Percentiles rank a stretch among this genome's conserved stretches.
phyloP scores from a whole-genome alignment of 2,329 filamentous ascomycete genomes.

The Penicillium sp. region DNA sequence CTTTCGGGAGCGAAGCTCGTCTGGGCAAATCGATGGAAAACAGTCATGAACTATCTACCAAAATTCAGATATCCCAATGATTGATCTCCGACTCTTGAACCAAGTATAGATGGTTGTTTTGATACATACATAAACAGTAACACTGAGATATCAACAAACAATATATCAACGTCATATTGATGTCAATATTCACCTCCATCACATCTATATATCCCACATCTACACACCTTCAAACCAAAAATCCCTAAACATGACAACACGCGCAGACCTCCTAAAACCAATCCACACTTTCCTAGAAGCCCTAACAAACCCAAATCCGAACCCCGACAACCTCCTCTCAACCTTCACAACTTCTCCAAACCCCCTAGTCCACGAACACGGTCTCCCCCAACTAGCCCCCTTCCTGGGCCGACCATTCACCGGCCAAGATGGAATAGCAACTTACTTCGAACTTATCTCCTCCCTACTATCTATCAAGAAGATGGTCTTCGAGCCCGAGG shows the following conservation, averaged over 20 bases:
- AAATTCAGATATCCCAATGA: slow-evolving; percentile 2
- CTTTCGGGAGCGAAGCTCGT: neutral
- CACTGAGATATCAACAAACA: neutral
- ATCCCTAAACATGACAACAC: slow-evolving; percentile 12
- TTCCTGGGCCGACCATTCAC: slow-evolving; percentile 45
- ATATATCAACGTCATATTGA: slow-evolving; percentile 21
- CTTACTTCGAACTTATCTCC: slow-evolving; percentile 39
- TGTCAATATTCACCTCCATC: slow-evolving; percentile 10
- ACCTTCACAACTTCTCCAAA: slow-evolving; percentile 34
- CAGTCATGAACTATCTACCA: slow-evolving; percentile 1
- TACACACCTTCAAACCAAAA: neutral
- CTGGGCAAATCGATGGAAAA: neutral
- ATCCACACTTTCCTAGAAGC: slow-evolving; percentile 31
- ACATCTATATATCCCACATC: neutral
- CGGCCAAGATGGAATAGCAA: slow-evolving; percentile 33
- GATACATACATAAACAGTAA: neutral
- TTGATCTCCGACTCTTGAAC: neutral
- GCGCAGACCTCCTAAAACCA: slow-evolving; percentile 24
- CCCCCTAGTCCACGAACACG: slow-evolving; percentile 39
- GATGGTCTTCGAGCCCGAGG: slow-evolving; percentile 38
- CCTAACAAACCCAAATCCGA: slow-evolving; percentile 28
- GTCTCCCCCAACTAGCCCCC: slow-evolving; percentile 40
- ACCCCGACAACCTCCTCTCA: slow-evolving; percentile 29
- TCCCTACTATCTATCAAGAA: slow-evolving; percentile 33
- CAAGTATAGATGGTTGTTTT: neutral